Evolutionary conservation across 441 rosid genomes (phyloP), one percentile per base, ranked within the genome.

Genomic region (Codiaeum variegatum): DNA sequence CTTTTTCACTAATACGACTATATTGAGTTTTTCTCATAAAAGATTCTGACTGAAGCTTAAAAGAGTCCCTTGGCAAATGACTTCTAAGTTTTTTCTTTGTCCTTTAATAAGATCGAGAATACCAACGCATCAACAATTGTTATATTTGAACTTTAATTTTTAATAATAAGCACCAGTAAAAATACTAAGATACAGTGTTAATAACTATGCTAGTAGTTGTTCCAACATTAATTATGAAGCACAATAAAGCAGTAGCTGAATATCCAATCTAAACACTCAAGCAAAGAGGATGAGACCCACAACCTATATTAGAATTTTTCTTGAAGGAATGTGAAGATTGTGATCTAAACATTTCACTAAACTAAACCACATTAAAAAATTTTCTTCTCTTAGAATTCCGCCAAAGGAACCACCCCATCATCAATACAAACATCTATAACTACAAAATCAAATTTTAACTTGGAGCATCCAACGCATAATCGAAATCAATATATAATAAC

Each of bases 381-480:
- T 76, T 61, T 15, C 16, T 12, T 44, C 19, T 63, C 66, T 42
- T 62, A 64, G 63, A 79, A 80, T 36, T 80, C 81, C 49, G 32
- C 70, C 21, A 66, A 54, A 79, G 77, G 76, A 78, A 75, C 77
- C 44, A 70, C 47, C 36, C 56, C 72, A 23, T 56, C 31, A 46
- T 77, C 75, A 23, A 46, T 61, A 73, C 54, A 67, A 38, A 46
- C 46, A 29, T 72, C 83, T 83, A 71, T 72, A 77, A 76, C 74
- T 71, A 42, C 70, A 71, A 80, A 63, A 73, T 69, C n/a, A 81
- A 54, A 76, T 69, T 68, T 23, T 75, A 81, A 60, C 7, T 67
- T 56, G 70, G 67, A 78, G 40, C 46, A 67, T 8, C 29, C 32
- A 38, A 73, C 13, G 71, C 51, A 61, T 29, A 38, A 58, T 34